phyloP scores from a whole-genome alignment of 169 alveolate species.

The Cryptosporidium tyzzeri region DNA sequence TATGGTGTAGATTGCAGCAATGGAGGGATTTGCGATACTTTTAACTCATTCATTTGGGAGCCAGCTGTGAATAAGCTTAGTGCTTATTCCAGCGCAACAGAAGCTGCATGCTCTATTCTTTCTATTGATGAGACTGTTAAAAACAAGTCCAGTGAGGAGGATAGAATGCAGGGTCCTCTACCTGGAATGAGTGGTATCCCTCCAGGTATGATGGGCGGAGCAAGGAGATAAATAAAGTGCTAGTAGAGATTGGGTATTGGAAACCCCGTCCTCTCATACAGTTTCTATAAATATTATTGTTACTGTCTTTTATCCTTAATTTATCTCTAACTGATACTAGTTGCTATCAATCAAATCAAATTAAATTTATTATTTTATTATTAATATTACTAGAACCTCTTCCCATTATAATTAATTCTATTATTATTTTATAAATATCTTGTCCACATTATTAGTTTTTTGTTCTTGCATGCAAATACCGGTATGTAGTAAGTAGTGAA shows the following conservation, averaged over 20 bases:
- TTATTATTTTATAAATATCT: neutral
- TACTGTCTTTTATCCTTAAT: too few relatives aligned
- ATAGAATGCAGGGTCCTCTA: slow-evolving; percentile 71
- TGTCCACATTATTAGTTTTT: neutral
- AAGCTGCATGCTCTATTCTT: slow-evolving; percentile 97
- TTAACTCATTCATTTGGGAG: slow-evolving; percentile 93
- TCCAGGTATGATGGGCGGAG: slow-evolving; percentile 38
- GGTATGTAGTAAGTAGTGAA: neutral
- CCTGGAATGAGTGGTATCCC: slow-evolving; percentile 66
- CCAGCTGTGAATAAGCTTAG: slow-evolving; percentile 94
- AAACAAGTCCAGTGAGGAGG: slow-evolving; percentile 89
- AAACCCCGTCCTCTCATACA: neutral
- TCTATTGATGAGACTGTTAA: slow-evolving; percentile 97
- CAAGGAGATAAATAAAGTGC: neutral
- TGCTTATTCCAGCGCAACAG: slow-evolving; percentile 96
- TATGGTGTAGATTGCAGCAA: slow-evolving; percentile 94
- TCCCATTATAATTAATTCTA: neutral
- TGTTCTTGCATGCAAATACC: neutral
- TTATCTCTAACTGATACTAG: neutral
- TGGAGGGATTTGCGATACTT: slow-evolving; percentile 90
- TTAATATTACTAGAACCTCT: neutral
- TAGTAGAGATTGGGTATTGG: neutral
- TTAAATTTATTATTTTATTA: too few relatives aligned
- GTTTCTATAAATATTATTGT: neutral
- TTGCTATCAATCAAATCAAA: neutral